Conservation (phyloP, 2,329 filamentous ascomycete genomes). For the Dactylella cylindrospora region DNA sequence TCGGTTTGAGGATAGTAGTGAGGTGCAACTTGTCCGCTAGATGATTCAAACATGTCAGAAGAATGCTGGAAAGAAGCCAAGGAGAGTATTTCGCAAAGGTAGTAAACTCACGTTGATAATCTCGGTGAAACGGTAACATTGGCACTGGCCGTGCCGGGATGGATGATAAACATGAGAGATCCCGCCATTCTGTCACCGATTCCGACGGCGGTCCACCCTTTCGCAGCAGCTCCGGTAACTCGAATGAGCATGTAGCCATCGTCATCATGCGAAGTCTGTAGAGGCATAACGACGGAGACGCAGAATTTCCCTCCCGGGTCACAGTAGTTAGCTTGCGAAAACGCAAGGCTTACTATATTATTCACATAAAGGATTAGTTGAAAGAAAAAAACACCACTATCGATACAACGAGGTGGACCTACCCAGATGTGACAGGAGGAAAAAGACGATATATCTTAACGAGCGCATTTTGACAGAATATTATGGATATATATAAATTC, state of each 20-base stretch:
- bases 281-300: conserved; percentile 31
- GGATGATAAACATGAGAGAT: conserved; percentile 55
- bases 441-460: conserved; percentile 21
- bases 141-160: conserved; percentile 51
- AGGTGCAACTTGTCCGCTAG: conserved; percentile 30
- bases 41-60: not conserved
- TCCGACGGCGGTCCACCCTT: conserved; percentile 54
- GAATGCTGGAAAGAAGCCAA: not conserved
- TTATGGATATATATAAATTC: too few species aligned
- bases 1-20: conserved; percentile 42
- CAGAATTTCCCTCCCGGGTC: conserved; percentile 34
- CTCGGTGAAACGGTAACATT: conserved; percentile 49
- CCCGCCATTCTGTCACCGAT: conserved; percentile 54
- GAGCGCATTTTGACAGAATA: conserved; percentile 9
- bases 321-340: conserved; percentile 37
- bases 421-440: conserved; percentile 25
- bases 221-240: conserved; percentile 45
- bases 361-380: not conserved
- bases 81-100: not conserved
- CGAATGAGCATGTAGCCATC: conserved; percentile 45
- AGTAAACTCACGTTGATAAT: conserved; percentile 22
- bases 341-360: conserved; percentile 13
- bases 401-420: too few species aligned
- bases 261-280: conserved; percentile 20
- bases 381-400: too few species aligned